Base-by-base conservation (phyloP, 192 early-diverging fungal species). In the Powellomyces hirtus region DNA sequence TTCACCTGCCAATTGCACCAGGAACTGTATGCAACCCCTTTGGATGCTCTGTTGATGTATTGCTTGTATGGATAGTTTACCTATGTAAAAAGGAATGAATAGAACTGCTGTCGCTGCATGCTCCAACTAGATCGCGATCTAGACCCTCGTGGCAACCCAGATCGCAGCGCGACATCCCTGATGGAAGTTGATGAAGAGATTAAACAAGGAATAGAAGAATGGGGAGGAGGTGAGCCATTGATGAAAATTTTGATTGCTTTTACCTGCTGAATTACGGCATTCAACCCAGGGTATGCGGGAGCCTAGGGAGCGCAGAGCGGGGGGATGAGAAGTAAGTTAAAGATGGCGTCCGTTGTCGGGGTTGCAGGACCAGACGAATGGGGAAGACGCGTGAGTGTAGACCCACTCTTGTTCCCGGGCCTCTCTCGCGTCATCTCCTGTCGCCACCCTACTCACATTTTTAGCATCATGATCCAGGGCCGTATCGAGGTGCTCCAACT, bases 161-260 rank as follows among this genome's bases (percentile, higher is more conserved):
- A 98, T 98, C n/a, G 93, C 94, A 0, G 86, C 80, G 46, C 90
- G 89, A 64, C 96, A 98, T 1, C 96, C 96, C 64, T 56, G n/a
- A 29, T 30, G 33, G 3, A 31, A 20, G 24, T 16, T 26, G 18
- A 33, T 26, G 5, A 29, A 16, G 18, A 56, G 31, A 7, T n/a
- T n/a, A n/a, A n/a, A 33, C 10, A 16, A 31, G 5, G 53, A 24
- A 18, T 24, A 14, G 2, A 14, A 24, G 2, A 49, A 49, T 49
- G 26, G 5, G n/a, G 14, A 49, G 53, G 3, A 33, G 5, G 5
- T 30, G 33, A 16, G 22, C 14, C 26, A 18, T n/a, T 31, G 5
- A 30, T 26, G 16, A 56, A 31, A 26, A 16, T 4, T 27, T 56
- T 33, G 4, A 6, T 6, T 26, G 26, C 29, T 8, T 3, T 31